Base-by-base conservation (phyloP, 371 early-diverging fungal species). In the Apophysomyces variabilis region DNA sequence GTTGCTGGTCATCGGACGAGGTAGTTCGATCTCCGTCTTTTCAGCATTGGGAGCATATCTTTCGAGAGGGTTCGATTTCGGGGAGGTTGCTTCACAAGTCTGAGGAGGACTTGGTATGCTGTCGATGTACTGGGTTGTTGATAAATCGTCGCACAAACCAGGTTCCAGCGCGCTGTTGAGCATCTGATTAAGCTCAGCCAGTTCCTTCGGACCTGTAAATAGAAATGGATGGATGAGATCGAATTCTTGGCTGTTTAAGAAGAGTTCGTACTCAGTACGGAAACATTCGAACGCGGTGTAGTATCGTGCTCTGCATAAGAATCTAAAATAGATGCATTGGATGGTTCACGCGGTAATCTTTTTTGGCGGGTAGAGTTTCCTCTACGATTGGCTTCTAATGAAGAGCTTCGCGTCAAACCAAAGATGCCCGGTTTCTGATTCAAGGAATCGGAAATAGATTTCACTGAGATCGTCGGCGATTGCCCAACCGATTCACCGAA, bases 101-200 rank as follows among this genome's bases (percentile, higher is more conserved):
- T 38, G 60, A 4, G 46, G 46, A 9, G 44, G 32, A 45, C 44
- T 45, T 7, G 43, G 46, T 3, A 13, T 44, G 46, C 7, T 61
- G 37, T 61, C 46, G n/a, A 61, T 26, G 8, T 44, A 61, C 6
- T 16, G 44, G 43, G 36, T 16, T 21, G 9, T n/a, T 21, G 54
- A 9, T 18, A 8, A 35, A 18, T 50, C 54, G 54, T 50, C 54
- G 21, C 54, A 50, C 54, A 50, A 50, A 21, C 54, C 21, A 50
- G 54, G 54, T 26, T 50, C 54, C 9, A 50, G 54, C 21, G 54
- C 54, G 54, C 54, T 50, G 37, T 64, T 72, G n/a, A 72, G 63
- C 68, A 72, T 72, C n/a, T 66, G 61, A 37, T 72, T 68, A 8
- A 72, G 21, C 54, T 50, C 54, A 50, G 54, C 54, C 3, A 50